phyloP scores from a whole-genome alignment of 768 basidiomycete species.

The Hortiboletus campestris region DNA sequence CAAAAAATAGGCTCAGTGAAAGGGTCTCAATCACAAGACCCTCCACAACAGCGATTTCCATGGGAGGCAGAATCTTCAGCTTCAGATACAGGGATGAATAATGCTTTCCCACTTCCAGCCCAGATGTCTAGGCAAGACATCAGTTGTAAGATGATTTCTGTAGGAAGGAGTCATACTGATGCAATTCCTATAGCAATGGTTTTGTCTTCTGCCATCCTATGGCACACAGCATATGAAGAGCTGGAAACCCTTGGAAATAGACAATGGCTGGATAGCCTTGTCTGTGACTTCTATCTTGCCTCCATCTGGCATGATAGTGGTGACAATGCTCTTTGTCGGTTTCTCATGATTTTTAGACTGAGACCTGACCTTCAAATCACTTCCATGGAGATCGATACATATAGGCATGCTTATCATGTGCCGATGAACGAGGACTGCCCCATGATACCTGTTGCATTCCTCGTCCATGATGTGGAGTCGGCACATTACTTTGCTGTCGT shows the following conservation, averaged over 20 bases:
- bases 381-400: neutral
- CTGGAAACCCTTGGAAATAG: neutral
- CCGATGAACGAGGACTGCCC: neutral
- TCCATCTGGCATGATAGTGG: constrained; percentile 1
- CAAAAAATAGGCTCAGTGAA: no score
- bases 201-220: neutral
- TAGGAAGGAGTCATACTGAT: no score
- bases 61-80: no score
- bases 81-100: no score
- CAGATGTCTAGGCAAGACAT: neutral
- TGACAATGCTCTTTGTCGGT: neutral
- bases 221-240: constrained; percentile 2
- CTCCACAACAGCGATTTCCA: no score
- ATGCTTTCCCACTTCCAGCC: no score
- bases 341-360: neutral
- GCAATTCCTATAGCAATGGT: neutral
- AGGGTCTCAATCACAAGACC: no score
- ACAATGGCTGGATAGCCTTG: neutral
- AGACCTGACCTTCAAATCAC: no score
- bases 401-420: neutral
- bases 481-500: neutral
- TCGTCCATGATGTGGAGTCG: neutral
- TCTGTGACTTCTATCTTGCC: constrained; percentile 2
- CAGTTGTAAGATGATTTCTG: no score
- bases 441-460: neutral